Conservation (phyloP, 2,329 filamentous ascomycete genomes). For the Pyrenophora tritici-repentis region DNA sequence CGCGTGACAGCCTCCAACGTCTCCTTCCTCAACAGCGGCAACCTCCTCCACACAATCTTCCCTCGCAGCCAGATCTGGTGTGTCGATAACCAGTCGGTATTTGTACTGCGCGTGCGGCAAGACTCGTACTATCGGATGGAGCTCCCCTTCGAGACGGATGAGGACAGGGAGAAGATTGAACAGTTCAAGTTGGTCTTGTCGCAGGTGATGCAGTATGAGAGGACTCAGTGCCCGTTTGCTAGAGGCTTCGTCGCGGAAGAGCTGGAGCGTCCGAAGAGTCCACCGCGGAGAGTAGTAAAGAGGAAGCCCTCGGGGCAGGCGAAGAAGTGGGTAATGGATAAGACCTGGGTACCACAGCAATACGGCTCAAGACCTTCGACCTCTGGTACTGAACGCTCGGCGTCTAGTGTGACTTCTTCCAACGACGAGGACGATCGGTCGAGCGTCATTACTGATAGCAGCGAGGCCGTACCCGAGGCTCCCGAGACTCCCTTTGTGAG, state of each 20-base stretch:
- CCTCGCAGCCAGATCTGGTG: conserved; percentile 94
- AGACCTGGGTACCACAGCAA: conserved; percentile 55
- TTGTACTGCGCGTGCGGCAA: conserved; percentile 82
- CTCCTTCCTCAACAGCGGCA: conserved; percentile 84
- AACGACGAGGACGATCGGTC: conserved; percentile 44
- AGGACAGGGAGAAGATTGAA: conserved; percentile 67
- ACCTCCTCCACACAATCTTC: conserved; percentile 81
- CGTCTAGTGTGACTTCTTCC: conserved; percentile 36
- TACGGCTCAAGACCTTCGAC: conserved; percentile 41
- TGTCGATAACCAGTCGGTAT: conserved; percentile 81
- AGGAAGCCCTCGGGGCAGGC: conserved; percentile 62
- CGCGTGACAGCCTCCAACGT: conserved; percentile 79
- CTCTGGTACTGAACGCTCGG: conserved; percentile 36
- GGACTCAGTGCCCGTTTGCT: conserved; percentile 84
- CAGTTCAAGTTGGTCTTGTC: conserved; percentile 72
- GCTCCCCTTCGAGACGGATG: conserved; percentile 67
- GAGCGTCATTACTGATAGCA: conserved; percentile 40
- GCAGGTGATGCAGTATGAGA: conserved; percentile 81
- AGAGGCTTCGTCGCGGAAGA: conserved; percentile 75
- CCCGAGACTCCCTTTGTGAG: conserved; percentile 25
- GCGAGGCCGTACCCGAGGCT: conserved; percentile 32
- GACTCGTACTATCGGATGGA: conserved; percentile 92
- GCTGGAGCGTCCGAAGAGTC: conserved; percentile 69
- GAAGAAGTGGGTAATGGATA: conserved; percentile 56
- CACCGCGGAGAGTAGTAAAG: conserved; percentile 54